Percentiles rank a stretch among this genome's conserved stretches.
Evolutionary conservation across 495 filamentous ascomycete species (phyloP).

Genomic region (Penicillium longicatenatum): DNA sequence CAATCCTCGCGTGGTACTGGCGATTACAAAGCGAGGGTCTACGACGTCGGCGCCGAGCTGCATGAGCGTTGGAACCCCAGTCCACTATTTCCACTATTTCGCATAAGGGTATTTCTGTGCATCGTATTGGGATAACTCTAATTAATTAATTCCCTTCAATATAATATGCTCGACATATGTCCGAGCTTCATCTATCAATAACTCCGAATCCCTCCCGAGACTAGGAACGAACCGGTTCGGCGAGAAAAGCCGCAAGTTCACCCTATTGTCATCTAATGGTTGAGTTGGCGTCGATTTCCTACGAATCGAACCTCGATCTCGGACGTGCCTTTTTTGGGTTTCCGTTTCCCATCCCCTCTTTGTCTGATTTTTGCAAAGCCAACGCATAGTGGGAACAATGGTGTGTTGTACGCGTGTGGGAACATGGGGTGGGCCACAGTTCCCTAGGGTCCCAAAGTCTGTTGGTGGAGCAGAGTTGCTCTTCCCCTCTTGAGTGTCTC

Average conservation of each 20-base stretch:
- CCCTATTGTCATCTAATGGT: background rate
- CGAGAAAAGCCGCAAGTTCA: background rate
- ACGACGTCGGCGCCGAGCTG: constrained; percentile 4
- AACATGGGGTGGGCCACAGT: constrained; percentile 1
- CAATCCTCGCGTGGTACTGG: background rate
- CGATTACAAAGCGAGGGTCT: background rate
- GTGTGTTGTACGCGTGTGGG: constrained; percentile 14
- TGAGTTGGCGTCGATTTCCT: background rate
- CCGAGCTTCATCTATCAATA: background rate
- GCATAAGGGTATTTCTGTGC: background rate
- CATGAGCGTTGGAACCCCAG: constrained; percentile 1
- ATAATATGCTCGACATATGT: background rate
- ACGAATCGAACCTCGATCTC: background rate
- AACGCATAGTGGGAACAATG: constrained; percentile 6
- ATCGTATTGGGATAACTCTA: background rate
- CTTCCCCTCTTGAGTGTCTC: background rate
- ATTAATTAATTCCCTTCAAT: background rate
- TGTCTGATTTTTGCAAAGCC: background rate
- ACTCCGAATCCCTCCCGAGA: constrained; percentile 5
- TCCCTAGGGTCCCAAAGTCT: constrained; percentile 1
- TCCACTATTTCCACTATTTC: background rate
- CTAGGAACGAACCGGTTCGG: constrained; percentile 2
- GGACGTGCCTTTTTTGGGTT: background rate
- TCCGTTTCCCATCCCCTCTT: background rate
- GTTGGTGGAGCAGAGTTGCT: background rate